Base-by-base conservation (phyloP, 257 asterid genomes). In the Penstemon barbatus region DNA sequence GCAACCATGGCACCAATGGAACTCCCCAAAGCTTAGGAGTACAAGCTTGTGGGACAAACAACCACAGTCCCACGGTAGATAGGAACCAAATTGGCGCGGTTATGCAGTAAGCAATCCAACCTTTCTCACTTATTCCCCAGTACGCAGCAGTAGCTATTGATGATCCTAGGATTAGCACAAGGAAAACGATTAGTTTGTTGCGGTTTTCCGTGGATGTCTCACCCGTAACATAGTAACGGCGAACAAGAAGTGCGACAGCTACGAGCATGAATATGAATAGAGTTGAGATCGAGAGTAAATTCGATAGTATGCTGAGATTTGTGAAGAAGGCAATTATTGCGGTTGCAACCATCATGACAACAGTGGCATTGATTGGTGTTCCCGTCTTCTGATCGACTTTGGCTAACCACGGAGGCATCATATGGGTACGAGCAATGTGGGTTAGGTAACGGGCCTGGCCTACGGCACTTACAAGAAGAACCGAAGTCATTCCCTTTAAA, bases 341-440 rank as follows among this genome's bases (percentile, higher is more conserved):
- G 3, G 95, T 85, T 5, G 82, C 80, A 3, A 66, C 12, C 57
- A 84, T 82, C 90, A 86, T 82, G 8, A 68, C 71, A 0, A 78
- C 52, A 0, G 90, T 86, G 40, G 95, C 95, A 39, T 80, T 82
- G 43, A 85, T 62, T 0, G 92, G 95, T 2, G 95, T 88, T 38
- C 87, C 87, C 0, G 92, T 88, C 58, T 72, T 84, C 36, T 74
- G 71, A 37, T 86, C 68, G 4, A 88, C 92, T 50, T 75, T 71
- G 1, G 87, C 89, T n/a, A 88, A 82, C 95, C 92, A 86, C 0
- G 95, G 92, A 11, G 92, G 95, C 83, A 88, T 75, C 92, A 84
- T 82, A 25, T 86, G 92, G 0, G 92, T 79, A 5, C 95, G 87
- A 1, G 90, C 84, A 10, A 88, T 85, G 71, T 85, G 92, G 3